Base-by-base conservation (phyloP, 768 basidiomycete species). In the Boletus rex-veris region DNA sequence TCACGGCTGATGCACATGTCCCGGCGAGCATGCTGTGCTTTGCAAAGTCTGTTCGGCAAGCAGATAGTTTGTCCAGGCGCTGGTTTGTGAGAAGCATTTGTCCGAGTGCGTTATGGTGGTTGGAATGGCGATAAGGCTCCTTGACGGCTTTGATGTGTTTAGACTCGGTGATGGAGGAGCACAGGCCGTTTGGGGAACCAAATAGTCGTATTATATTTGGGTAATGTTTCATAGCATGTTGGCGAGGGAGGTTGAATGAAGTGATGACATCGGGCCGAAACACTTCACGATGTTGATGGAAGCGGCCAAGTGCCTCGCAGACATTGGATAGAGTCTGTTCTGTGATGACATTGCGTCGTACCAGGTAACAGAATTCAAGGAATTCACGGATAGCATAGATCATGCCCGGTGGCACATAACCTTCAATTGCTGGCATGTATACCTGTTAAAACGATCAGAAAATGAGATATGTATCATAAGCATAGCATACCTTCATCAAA, bases 141-240 rank as follows among this genome's bases (percentile, higher is more conserved):
- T 53, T 53, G 3, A 53, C 19, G 1, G 41, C 52, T 15, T 42
- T 53, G 40, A 53, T 37, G 5, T 53, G 52, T 12, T 48, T 43
- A 5, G 40, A 42, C 28, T 48, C 46, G 0, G 12, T 51, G 6
- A 51, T 51, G 24, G 24, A 24, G 24, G 24, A 24, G 24, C 24
- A 24, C 24, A 24, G 24, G 4, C 24, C 24, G 24, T 1, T n/a
- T 37, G 3, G 35, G 37, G 45, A 14, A 3, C 52, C 45, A 36
- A 47, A 53, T 1, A 28, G n/a, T 5, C 8, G 19, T 5, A 52
- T 45, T 1, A 52, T 26, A 2, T 44, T 12, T 3, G 19, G 14
- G 3, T 52, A 52, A 5, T 52, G 50, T 7, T 2, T 38, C 10
- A 45, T 30, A 1, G 44, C 2, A 18, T 52, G 44, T 33, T 52